Conservation (phyloP, 1,284 basidiomycete genomes). For the Fistulina hepatica region DNA sequence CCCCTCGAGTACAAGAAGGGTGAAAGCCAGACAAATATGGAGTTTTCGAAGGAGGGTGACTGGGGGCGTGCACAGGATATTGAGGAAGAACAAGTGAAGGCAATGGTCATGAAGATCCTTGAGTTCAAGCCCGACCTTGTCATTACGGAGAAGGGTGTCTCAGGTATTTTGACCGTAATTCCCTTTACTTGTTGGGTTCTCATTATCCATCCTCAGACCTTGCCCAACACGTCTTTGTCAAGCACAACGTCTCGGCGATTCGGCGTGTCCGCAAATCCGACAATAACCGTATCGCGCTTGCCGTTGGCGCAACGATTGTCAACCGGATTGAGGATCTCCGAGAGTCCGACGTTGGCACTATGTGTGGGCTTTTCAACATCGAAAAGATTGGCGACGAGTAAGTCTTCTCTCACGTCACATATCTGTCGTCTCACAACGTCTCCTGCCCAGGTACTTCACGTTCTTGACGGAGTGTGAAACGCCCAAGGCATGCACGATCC, state of each 20-base stretch:
- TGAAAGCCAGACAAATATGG: conserved; percentile 97
- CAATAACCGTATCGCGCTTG: conserved; percentile 96
- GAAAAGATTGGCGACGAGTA: conserved; percentile 98
- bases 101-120: conserved; percentile 77
- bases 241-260: conserved; percentile 84
- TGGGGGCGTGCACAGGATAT: conserved; percentile 92
- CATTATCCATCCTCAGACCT: conserved; percentile 48
- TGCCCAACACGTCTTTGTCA: conserved; percentile 87
- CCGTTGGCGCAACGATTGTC: conserved; percentile 92
- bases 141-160: conserved; percentile 97
- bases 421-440: conserved; percentile 4
- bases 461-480: conserved; percentile 87
- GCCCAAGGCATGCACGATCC: conserved; percentile 98
- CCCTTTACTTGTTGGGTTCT: not conserved
- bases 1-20: conserved; percentile 99
- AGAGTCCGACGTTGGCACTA: conserved; percentile 84
- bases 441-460: conserved; percentile 74
- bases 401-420: conserved; percentile 20
- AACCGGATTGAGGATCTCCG: conserved; percentile 94
- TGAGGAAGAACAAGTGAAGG: conserved; percentile 95
- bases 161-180: conserved; percentile 56
- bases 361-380: conserved; percentile 91
- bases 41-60: conserved; percentile 90
- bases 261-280: conserved; percentile 96
- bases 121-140: conserved; percentile 94